A percentile compares a stretch with the other conserved stretches of the same genome.
phyloP scores from a whole-genome alignment of 352 stramenopile species.

The Phytophthora megakarya region DNA sequence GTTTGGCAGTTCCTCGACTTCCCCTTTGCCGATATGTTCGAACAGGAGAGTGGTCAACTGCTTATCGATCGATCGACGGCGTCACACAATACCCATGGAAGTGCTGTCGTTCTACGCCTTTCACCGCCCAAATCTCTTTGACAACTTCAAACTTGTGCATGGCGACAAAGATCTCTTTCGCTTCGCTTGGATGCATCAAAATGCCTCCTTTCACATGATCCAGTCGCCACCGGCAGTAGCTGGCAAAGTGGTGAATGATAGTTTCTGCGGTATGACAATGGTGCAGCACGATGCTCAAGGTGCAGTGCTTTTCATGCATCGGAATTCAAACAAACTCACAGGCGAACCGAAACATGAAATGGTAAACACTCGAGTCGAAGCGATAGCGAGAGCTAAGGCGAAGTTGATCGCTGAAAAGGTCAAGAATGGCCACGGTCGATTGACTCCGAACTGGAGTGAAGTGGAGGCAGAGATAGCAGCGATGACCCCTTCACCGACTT shows the following conservation, averaged over 20 bases:
- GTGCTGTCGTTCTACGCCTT: slow-evolving; percentile 50
- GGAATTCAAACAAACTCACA: slow-evolving; percentile 55
- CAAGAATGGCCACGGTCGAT: slow-evolving; percentile 8
- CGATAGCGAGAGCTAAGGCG: slow-evolving; percentile 15
- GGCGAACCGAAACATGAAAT: slow-evolving; percentile 5
- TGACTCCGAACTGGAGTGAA: slow-evolving; percentile 23
- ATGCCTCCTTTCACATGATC: slow-evolving; percentile 59
- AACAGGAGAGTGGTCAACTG: slow-evolving; percentile 68
- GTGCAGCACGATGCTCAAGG: slow-evolving; percentile 43
- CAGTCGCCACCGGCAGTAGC: slow-evolving; percentile 41
- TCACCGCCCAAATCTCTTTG: slow-evolving; percentile 45
- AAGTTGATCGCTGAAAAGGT: slow-evolving; percentile 14
- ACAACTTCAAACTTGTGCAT: slow-evolving; percentile 43
- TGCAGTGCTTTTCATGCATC: slow-evolving; percentile 58
- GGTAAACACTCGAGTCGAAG: slow-evolving; percentile 2
- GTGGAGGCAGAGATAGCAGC: slow-evolving; percentile 23
- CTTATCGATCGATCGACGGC: slow-evolving; percentile 55
- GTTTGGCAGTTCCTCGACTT: slow-evolving; percentile 57
- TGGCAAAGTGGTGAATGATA: slow-evolving; percentile 34
- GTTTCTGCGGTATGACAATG: slow-evolving; percentile 63
- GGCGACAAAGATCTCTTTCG: slow-evolving; percentile 72
- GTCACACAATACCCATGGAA: slow-evolving; percentile 36
- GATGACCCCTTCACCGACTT: slow-evolving; percentile 11
- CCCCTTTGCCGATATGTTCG: slow-evolving; percentile 57
- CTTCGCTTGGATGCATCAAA: slow-evolving; percentile 57